Conservation (phyloP, 129 eudicot species). For the Deinandra increscens region DNA sequence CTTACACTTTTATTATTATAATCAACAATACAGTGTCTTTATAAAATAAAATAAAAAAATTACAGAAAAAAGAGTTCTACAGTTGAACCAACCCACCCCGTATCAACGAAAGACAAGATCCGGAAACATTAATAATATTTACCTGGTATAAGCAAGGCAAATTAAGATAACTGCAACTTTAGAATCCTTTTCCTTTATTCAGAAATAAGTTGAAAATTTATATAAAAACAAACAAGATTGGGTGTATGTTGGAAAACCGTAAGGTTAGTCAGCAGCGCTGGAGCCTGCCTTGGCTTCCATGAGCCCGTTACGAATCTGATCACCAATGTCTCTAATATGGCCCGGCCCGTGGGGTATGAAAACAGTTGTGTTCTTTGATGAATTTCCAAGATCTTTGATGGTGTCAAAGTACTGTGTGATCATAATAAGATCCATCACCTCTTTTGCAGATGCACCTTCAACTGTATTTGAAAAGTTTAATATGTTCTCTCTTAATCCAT, state of each 20-base stretch:
- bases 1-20: not conserved
- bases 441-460: conserved; percentile 90
- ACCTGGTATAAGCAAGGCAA: not conserved
- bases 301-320: conserved; percentile 86
- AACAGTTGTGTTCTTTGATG: conserved; percentile 88
- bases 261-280: conserved; percentile 29
- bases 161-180: not conserved
- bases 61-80: not conserved
- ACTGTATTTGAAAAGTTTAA: conserved; percentile 79
- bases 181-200: conserved; percentile 21
- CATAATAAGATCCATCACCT: conserved; percentile 96
- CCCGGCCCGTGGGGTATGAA: conserved; percentile 98
- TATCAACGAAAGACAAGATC: not conserved
- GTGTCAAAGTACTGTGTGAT: conserved; percentile 95
- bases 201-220: not conserved
- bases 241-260: not conserved
- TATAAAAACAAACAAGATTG: not conserved
- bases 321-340: conserved; percentile 78
- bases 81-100: not conserved
- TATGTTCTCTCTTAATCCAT: conserved; percentile 86
- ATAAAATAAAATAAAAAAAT: not conserved
- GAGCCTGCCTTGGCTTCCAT: conserved; percentile 67
- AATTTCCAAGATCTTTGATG: conserved; percentile 77
- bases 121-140: not conserved
- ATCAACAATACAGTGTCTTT: not conserved